Evolutionary conservation across 805 yeast species (phyloP).

Genomic region (Clavispora santaluciae): DNA sequence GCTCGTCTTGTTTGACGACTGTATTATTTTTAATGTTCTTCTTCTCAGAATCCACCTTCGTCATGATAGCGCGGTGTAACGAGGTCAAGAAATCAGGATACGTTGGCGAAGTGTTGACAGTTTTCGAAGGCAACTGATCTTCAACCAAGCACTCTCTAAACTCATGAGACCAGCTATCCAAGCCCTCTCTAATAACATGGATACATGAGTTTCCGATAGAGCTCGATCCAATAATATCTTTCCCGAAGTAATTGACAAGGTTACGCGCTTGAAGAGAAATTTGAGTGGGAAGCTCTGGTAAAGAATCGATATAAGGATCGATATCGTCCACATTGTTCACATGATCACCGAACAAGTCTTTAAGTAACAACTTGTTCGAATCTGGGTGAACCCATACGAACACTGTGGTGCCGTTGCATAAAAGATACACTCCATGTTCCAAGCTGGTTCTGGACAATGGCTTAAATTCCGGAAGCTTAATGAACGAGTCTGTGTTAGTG

Average conservation of each 20-base stretch:
- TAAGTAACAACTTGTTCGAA: conserved; percentile 60
- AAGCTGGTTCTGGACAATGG: conserved; percentile 42
- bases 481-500: conserved; percentile 39
- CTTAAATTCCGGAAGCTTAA: conserved; percentile 46
- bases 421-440: conserved; percentile 71
- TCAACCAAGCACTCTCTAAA: conserved; percentile 66
- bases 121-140: conserved; percentile 38
- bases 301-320: conserved; percentile 46
- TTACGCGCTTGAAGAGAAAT: conserved; percentile 66
- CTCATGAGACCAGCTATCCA: conserved; percentile 51
- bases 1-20: conserved; percentile 22
- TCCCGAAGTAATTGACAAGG: conserved; percentile 51
- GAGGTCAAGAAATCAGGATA: conserved; percentile 64
- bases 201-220: conserved; percentile 37
- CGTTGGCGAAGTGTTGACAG: conserved; percentile 36
- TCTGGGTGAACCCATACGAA: conserved; percentile 66
- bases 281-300: conserved; percentile 68
- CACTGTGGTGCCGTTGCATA: conserved; percentile 62
- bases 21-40: conserved; percentile 23
- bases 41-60: conserved; percentile 46
- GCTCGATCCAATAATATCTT: conserved; percentile 23
- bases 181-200: conserved; percentile 58
- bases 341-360: conserved; percentile 66
- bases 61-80: conserved; percentile 61
- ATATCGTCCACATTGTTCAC: conserved; percentile 44